Evolutionary conservation across 371 early-diverging fungal species (phyloP).

Genomic region (Lichtheimia ornata): DNA sequence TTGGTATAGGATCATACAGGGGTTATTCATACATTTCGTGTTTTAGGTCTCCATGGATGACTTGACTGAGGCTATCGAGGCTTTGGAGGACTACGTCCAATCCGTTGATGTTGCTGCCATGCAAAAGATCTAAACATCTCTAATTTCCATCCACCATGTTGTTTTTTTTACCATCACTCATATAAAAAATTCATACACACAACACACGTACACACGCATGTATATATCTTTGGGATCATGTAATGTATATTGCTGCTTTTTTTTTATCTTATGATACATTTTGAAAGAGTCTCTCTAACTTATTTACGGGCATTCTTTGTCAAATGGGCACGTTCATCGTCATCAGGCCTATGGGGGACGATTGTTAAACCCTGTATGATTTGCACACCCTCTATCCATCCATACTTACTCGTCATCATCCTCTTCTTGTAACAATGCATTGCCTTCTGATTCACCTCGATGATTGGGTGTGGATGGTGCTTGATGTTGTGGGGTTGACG

Average conservation of each 20-base stretch:
- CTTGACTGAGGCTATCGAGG: slow-evolving; percentile 77
- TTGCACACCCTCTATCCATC: too few relatives aligned
- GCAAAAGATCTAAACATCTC: slow-evolving; percentile 84
- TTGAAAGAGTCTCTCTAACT: not conserved
- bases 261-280: not conserved
- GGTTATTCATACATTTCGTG: not conserved
- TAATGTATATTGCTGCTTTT: not conserved
- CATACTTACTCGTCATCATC: slow-evolving; percentile 36
- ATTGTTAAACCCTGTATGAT: not conserved
- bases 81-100: slow-evolving; percentile 87
- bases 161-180: too few relatives aligned
- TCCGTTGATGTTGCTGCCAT: slow-evolving; percentile 92
- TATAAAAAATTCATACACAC: too few relatives aligned
- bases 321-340: slow-evolving; percentile 35
- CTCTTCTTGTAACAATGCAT: too few relatives aligned
- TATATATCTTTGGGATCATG: not conserved
- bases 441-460: slow-evolving; percentile 10
- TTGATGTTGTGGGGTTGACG: not conserved
- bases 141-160: not conserved
- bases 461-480: not conserved
- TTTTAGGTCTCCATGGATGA: slow-evolving; percentile 68
- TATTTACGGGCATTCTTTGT: slow-evolving; percentile 37
- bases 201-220: not conserved
- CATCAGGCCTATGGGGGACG: slow-evolving; percentile 25
- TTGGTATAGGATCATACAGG: not conserved